Conservation (phyloP, 345 rosid genomes). For the Odontarrhena argentea region DNA sequence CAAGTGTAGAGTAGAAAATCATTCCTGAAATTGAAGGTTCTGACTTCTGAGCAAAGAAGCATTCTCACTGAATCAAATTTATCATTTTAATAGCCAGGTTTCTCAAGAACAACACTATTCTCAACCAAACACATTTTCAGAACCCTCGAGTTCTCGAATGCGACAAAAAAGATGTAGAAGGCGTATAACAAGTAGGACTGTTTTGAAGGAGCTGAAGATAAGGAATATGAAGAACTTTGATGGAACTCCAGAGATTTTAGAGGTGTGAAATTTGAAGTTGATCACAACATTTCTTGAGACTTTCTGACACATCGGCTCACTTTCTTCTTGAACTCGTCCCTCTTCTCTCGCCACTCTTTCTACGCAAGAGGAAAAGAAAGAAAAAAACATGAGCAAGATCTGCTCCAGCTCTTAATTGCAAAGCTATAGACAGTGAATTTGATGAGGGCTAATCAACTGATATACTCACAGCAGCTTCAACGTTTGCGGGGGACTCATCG, state of each 20-base stretch:
- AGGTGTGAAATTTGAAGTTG: constrained; percentile 2
- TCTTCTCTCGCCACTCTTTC: constrained; percentile 77
- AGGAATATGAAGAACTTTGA: constrained; percentile 16
- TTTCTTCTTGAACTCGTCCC: constrained; percentile 75
- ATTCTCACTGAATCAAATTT: constrained; percentile 15
- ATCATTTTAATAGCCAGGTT: constrained; percentile 7
- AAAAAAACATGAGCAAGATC: background rate
- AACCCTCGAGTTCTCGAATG: constrained; percentile 13
- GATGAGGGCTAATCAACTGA: background rate
- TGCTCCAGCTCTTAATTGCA: constrained; percentile 9
- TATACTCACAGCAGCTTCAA: constrained; percentile 83
- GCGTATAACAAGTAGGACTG: constrained; percentile 8
- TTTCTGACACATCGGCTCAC: constrained; percentile 66
- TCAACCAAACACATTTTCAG: constrained; percentile 32
- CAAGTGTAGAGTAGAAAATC: background rate
- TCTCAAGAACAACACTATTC: constrained; percentile 27
- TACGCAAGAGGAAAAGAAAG: constrained; percentile 36
- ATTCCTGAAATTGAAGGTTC: background rate
- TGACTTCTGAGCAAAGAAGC: constrained; percentile 12
- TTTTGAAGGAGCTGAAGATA: constrained; percentile 20
- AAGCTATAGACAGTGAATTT: constrained; percentile 2
- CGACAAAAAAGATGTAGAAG: constrained; percentile 1
- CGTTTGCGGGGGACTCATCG: constrained; percentile 90
- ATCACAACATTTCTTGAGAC: constrained; percentile 68
- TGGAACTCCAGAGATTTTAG: constrained; percentile 14